Evolutionary conservation across 2,329 filamentous ascomycete species (phyloP).

Genomic region (Phaeophleospora eucalypticola): DNA sequence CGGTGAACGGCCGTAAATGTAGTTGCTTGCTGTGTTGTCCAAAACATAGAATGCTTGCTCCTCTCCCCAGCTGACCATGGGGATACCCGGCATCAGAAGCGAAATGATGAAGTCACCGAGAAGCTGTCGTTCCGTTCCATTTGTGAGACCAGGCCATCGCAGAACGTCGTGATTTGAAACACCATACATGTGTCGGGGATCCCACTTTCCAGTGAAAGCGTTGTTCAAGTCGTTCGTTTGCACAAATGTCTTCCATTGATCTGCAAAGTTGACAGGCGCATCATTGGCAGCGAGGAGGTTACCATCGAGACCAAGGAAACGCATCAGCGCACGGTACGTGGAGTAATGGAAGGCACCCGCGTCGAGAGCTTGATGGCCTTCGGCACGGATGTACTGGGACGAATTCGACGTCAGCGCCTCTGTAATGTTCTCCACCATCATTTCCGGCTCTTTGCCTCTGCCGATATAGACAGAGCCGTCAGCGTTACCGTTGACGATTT

Average conservation of each 20-base stretch:
- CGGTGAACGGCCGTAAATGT: slow-evolving; percentile 61
- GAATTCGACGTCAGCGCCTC: slow-evolving; percentile 49
- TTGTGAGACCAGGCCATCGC: slow-evolving; percentile 57
- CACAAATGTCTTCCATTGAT: slow-evolving; percentile 55
- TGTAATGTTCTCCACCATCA: slow-evolving; percentile 46
- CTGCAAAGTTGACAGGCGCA: slow-evolving; percentile 50
- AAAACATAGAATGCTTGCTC: slow-evolving; percentile 63
- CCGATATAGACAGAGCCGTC: slow-evolving; percentile 61
- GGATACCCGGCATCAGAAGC: slow-evolving; percentile 58
- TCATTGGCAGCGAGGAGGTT: slow-evolving; percentile 53
- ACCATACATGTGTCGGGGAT: slow-evolving; percentile 62
- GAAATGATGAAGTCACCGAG: slow-evolving; percentile 58
- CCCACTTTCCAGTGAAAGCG: slow-evolving; percentile 57
- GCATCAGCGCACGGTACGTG: slow-evolving; percentile 58
- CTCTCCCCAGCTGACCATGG: slow-evolving; percentile 60
- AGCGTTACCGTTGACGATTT: slow-evolving; percentile 60
- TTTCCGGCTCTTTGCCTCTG: slow-evolving; percentile 55
- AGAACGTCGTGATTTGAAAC: slow-evolving; percentile 64
- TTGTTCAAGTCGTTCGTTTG: slow-evolving; percentile 59
- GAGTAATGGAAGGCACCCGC: slow-evolving; percentile 61
- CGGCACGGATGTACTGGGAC: slow-evolving; percentile 50
- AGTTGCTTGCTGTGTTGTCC: slow-evolving; percentile 61
- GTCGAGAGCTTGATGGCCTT: slow-evolving; percentile 54
- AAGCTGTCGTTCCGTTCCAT: slow-evolving; percentile 55
- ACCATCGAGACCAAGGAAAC: slow-evolving; percentile 59